Base-by-base conservation (phyloP, 768 basidiomycete species). In the Pisolithus orientalis region DNA sequence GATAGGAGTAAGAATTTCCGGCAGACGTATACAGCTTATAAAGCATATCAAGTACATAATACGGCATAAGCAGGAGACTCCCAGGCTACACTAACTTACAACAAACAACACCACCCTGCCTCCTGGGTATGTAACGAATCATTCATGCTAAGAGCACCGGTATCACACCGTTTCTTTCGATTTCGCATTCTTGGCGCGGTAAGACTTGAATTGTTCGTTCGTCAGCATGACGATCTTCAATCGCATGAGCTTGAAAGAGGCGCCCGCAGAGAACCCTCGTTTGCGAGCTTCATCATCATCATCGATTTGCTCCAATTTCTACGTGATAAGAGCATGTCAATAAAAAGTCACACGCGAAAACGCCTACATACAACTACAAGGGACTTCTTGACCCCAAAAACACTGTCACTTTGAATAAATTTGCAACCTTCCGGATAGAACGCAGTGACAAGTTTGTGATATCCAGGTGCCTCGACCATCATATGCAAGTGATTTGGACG, bases 401-500 rank as follows among this genome's bases (percentile, higher is more conserved):
- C 88, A 10, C 80, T 75, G 62, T 93, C 90, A 53, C 82, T 88
- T 6, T 67, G 67, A 24, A 92, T 54, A 60, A 79, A 91, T 3
- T 72, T 65, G 57, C 90, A 86, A 5, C 80, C 83, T 51, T 85
- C 79, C 13, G 85, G 82, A 64, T 87, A 94, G 9, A 91, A 64
- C 1, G 90, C 82, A 0, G 90, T 92, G 16, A 75, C 70, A 21
- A 94, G 78, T 42, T 79, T 85, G 62, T 82, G 82, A 65, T 75
- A 91, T 29, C 88, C 89, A 4, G 79, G 77, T 0, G 88, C 87
- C 49, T 83, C 69, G 51, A 90, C 72, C 72, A 82, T 75, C 54
- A 92, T 68, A 65, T 94, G 91, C 46, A 94, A 61, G 65, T 94
- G 91, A 43, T 80, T 87, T 10, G 91, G 91, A 13, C 91, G 77